These are phyloP conservation scores for Peronospora belbahrii DNA, from an alignment of 352 stramenopile species.

Conservation along the genomic window DNA sequence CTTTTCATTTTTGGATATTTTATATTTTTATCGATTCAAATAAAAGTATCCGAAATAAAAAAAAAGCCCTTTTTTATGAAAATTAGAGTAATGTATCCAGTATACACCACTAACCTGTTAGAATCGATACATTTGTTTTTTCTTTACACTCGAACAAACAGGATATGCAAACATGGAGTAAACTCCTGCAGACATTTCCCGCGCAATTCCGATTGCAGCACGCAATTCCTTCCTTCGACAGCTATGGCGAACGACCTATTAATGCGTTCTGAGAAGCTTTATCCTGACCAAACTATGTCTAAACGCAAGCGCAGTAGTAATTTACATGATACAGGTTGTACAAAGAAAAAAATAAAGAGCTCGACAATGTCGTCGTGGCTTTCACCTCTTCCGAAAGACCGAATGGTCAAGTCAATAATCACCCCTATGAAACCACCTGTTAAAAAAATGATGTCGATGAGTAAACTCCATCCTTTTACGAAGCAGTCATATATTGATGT, in stretches of 20 bases:
- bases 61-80: no score
- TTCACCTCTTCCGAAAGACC: slow-evolving; percentile 11
- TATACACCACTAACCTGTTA: no score
- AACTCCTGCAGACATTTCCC: neutral
- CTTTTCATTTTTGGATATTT: no score
- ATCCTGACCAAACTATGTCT: neutral
- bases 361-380: slow-evolving; percentile 10
- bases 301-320: slow-evolving; percentile 32
- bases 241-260: slow-evolving; percentile 32
- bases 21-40: no score
- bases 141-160: no score
- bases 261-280: slow-evolving; percentile 30
- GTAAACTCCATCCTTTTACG: slow-evolving; percentile 14
- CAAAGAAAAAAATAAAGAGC: slow-evolving; percentile 11
- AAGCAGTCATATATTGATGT: slow-evolving; percentile 74
- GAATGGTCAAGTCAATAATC: slow-evolving; percentile 11
- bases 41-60: no score
- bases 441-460: slow-evolving; percentile 2
- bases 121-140: no score
- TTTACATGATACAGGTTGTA: neutral
- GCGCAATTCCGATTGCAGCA: neutral
- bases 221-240: neutral
- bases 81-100: no score
- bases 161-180: no score
- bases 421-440: slow-evolving; percentile 12